Conservation (phyloP, 2,329 filamentous ascomycete species). For the Sporothrix inflata region DNA sequence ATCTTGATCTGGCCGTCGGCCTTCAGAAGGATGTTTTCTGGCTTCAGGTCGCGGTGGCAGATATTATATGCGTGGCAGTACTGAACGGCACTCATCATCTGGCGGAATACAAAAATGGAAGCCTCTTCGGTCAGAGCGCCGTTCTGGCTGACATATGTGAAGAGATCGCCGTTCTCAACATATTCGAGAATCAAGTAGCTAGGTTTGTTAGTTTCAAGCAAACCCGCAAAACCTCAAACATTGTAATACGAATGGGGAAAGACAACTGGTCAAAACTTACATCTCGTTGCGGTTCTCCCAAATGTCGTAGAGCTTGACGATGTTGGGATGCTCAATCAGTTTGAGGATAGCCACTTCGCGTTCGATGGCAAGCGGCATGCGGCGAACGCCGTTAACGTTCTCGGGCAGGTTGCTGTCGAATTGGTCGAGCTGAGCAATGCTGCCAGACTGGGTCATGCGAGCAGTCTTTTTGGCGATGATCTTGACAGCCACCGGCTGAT, state of each 20-base stretch:
- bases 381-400: slow-evolving; percentile 62
- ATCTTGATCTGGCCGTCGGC: slow-evolving; percentile 79
- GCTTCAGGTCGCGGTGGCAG: slow-evolving; percentile 94
- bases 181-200: slow-evolving; percentile 96
- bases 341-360: slow-evolving; percentile 97
- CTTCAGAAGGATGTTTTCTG: slow-evolving; percentile 92
- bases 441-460: slow-evolving; percentile 80
- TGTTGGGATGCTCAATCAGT: slow-evolving; percentile 90
- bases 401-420: slow-evolving; percentile 64
- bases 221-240: neutral
- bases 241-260: neutral
- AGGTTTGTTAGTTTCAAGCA: neutral
- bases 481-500: slow-evolving; percentile 87
- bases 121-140: slow-evolving; percentile 79
- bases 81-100: slow-evolving; percentile 87
- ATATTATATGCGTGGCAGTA: slow-evolving; percentile 96
- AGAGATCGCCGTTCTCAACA: slow-evolving; percentile 77
- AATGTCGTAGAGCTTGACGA: slow-evolving; percentile 92
- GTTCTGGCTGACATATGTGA: slow-evolving; percentile 77
- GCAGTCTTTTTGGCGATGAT: slow-evolving; percentile 87
- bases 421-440: slow-evolving; percentile 79
- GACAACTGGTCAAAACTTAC: slow-evolving; percentile 55
- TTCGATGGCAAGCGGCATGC: slow-evolving; percentile 86
- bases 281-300: slow-evolving; percentile 97
- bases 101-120: slow-evolving; percentile 82